Evolutionary conservation across 768 basidiomycete species (phyloP), one percentile per base, ranked within the genome.

Genomic region (Phaffia australis): DNA sequence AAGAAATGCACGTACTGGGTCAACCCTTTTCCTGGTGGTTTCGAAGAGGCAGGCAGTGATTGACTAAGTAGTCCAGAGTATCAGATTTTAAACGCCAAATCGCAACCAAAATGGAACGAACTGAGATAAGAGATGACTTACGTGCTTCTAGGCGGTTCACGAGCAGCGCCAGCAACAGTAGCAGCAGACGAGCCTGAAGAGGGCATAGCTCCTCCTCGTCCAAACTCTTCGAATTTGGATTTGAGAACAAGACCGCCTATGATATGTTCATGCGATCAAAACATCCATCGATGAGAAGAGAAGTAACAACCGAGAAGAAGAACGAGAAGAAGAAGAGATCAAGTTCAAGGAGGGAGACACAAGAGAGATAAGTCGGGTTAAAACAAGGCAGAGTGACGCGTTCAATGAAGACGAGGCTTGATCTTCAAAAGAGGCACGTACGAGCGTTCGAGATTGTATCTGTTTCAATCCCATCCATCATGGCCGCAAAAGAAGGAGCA

Each of bases 221-320:
- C 81, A 74, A 98, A 88, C 73, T 93, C 89, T 74, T 99, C 94
- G 70, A 98, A 98, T 79, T 87, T 81, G 64, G 80, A 74, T 70
- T 85, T 84, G 42, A 92, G 90, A 1, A 98, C 95, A 52, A 93
- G 82, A 11, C 95, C 95, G 69, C 35, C 35, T 42, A 42, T 42
- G 11, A 42, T 11, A 42, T 42, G 35, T 42, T 11, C 35, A 42
- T 4, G 11, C 35, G 11, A 42, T 42, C 35, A 42, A 42, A 42
- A 11, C 35, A 11, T 42, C 35, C 35, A 11, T 11, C 35, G 35
- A 42, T 14, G 92, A 85, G 30, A 90, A 89, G 19, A 87, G 85
- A 42, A 42, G 35, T 42, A 42, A 11, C 35, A 42, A n/a, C n/a
- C n/a, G n/a, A 42, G 35, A 42, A 42, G 6, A 42, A 42, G 11